Conservation (phyloP, 169 alveolate species). For the Babesia caballi region DNA sequence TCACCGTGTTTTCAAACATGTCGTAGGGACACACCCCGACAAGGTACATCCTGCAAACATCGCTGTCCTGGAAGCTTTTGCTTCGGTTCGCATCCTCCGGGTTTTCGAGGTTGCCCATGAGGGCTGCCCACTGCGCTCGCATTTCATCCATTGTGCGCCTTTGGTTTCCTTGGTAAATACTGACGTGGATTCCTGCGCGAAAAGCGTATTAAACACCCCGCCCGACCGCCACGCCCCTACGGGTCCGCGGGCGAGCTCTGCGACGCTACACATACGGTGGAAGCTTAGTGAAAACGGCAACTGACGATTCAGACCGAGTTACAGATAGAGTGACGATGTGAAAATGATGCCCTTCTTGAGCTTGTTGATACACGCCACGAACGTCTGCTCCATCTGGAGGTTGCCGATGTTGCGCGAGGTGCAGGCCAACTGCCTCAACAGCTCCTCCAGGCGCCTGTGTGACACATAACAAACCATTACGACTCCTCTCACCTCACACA, state of each 20-base stretch:
- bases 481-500: slow-evolving; percentile 68
- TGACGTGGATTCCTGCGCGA: not conserved
- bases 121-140: slow-evolving; percentile 74
- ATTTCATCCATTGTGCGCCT: slow-evolving; percentile 72
- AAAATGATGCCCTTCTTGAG: slow-evolving; percentile 97
- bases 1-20: slow-evolving; percentile 81
- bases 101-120: slow-evolving; percentile 80
- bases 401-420: slow-evolving; percentile 96
- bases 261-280: not conserved
- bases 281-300: not conserved
- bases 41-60: slow-evolving; percentile 77
- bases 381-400: slow-evolving; percentile 88
- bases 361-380: slow-evolving; percentile 87
- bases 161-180: not conserved
- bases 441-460: slow-evolving; percentile 95
- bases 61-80: slow-evolving; percentile 72
- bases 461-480: not conserved
- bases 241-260: not conserved
- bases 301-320: not conserved
- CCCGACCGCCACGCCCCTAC: not conserved
- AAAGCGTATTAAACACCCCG: not conserved
- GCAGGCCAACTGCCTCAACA: slow-evolving; percentile 93
- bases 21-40: slow-evolving; percentile 84
- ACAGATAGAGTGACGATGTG: slow-evolving; percentile 94
- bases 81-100: slow-evolving; percentile 54